Evolutionary conservation across 805 yeast genomes (phyloP), one percentile per base, ranked within the genome.

Genomic region (Phaffomyces thermotolerans): DNA sequence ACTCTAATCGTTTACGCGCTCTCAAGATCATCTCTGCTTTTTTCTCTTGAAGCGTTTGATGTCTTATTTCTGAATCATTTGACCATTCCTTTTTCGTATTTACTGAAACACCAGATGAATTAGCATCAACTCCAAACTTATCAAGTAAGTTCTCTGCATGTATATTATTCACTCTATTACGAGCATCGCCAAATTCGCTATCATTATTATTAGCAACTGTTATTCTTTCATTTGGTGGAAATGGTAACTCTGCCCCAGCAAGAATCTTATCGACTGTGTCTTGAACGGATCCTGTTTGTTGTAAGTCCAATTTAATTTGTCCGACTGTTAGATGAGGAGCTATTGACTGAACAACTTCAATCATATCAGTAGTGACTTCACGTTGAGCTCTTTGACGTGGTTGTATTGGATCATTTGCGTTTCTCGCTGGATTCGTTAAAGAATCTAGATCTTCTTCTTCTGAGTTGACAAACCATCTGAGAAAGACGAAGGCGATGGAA

Each of bases 291-390:
- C 95, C 95, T 0, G 93, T 78, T 46, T 77, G 69, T 55, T 81
- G 79, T 48, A 93, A 72, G 59, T 84, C 95, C 48, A 71, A 69
- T 48, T 80, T 70, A 48, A 93, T 87, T 58, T 85, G 95, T 8
- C 75, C 84, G 4, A 65, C 72, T 2, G 84, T 70, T 29, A 86
- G 65, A 18, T 70, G 69, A 4, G 97, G 96, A 0, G 89, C 95
- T 43, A 91, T 69, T 35, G 88, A 79, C 52, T 79, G 84, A 2
- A 91, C 96, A 0, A 85, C 81, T 50, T 84, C 93, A 36, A 91
- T 71, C 98, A 91, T 91, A 45, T 75, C 76, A 6, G 68, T 69
- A 4, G 82, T 79, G 20, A 83, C 80, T 13, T 60, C 66, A 45
- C 85, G 72, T 38, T 72, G 66, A 12, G 23, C 25, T 23, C 31